Base-by-base conservation (phyloP, 192 early-diverging fungal species). In the Rhizophlyctis rosea region DNA sequence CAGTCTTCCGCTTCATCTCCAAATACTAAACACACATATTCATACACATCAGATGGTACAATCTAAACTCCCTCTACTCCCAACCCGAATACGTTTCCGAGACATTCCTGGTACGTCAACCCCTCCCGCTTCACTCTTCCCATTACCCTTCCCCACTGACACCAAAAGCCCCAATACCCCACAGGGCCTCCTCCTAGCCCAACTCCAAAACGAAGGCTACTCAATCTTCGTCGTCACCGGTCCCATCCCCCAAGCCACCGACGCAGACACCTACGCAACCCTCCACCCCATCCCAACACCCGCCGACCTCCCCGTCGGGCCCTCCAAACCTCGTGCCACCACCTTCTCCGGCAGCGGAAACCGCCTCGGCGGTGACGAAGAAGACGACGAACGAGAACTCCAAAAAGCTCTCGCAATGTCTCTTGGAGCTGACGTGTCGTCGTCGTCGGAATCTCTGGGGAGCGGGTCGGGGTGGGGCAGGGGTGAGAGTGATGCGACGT, bases 11-110 rank as follows among this genome's bases (percentile, higher is more conserved):
- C 39, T 44, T 44, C 9, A 7, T 7, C 39, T 44, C 7, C 39
- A 18, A 44, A 13, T 44, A 13, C 18, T 44, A 44, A 13, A 13
- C 39, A 44, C 18, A 7, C 39, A 7, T 44, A 44, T 44, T 44
- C 39, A 44, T 44, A 7, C 39, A 7, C 7, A 44, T 13, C n/a
- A 74, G 88, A 25, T 92, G 87, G 87, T 89, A 89, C 69, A 91
- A 92, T 56, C 68, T 92, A 39, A 87, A 92, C 62, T 82, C 79
- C 2, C 66, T 81, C 30, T 76, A 73, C 50, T 13, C 60, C 11
- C 64, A 52, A 3, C 85, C 89, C 5, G 63, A 65, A 9, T 76
- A 86, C 59, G 73, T 92, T 31, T 86, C 83, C 35, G 83, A 88
- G 28, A 90, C 83, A 3, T 92, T 85, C 64, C 61, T 92, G 54